Evolutionary conservation across 352 stramenopile genomes (phyloP), one percentile per base, ranked within the genome.

Genomic region (Discostella stelligera): DNA sequence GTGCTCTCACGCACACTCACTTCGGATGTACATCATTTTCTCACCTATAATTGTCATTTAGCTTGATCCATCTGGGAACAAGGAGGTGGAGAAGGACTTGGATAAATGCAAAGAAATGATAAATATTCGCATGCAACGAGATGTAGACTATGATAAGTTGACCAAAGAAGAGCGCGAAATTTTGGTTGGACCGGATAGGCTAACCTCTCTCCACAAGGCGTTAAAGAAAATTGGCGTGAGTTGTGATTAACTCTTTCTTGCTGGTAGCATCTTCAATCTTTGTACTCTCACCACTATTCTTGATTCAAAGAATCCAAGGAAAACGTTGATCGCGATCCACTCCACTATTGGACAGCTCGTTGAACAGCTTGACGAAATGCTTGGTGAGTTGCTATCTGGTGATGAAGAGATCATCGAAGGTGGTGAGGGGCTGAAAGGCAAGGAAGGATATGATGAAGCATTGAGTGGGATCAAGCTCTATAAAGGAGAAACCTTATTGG

Each of bases 21-120:
- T 41, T 41, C 9, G 32, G 9, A 3, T 41, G 9, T 9, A 41
- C 32, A 41, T 9, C 41, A 27, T 32, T 48, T 23, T 25, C 25
- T 67, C 20, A 58, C 21, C 7, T 18, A 25, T 21, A 23, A 16
- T 53, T 58, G 46, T 25, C 4, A 23, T 65, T 27, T 13, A 77
- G 71, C 93, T 99, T 14, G 98, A 99, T 82, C 96, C 98, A 62
- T 98, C 94, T 6, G 96, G 96, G 0, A 97, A 99, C 89, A 97
- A 97, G 58, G 96, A 99, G 75, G 96, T 98, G 10, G 98, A 97
- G 60, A 90, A 97, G 89, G 88, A 95, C 65, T 83, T 99, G 16
- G 96, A 98, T 71, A 89, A 90, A 27, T 90, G 97, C 62, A 95
- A 99, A 60, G 89, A 97, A 64, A 87, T 85, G 63, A 91, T 94